Conservation (phyloP, 495 filamentous ascomycete genomes). For the Cercophora newfieldiana region DNA sequence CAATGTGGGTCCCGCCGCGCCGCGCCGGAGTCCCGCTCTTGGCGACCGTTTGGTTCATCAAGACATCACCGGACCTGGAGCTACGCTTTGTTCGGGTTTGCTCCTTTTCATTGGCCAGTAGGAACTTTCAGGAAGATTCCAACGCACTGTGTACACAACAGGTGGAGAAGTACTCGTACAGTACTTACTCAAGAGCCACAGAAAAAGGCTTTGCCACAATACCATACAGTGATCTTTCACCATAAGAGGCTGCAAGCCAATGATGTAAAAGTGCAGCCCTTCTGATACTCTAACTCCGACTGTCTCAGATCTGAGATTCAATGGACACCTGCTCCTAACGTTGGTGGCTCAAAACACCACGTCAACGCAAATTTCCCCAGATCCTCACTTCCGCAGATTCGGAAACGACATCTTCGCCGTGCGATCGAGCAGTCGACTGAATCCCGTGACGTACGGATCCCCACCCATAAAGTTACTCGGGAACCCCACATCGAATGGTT, state of each 20-base stretch:
- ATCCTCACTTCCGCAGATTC: neutral
- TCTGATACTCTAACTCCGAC: too few relatives aligned
- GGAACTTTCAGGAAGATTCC: too few relatives aligned
- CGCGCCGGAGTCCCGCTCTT: neutral
- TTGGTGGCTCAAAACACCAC: neutral
- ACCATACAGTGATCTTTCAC: too few relatives aligned
- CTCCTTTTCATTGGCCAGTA: too few relatives aligned
- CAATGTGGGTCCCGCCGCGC: neutral
- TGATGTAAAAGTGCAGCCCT: too few relatives aligned
- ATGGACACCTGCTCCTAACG: neutral
- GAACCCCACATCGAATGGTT: slow-evolving; percentile 54
- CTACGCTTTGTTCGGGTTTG: neutral
- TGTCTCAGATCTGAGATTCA: neutral
- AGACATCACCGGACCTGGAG: neutral
- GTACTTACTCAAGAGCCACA: too few relatives aligned
- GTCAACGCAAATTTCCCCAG: neutral
- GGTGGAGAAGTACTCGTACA: too few relatives aligned
- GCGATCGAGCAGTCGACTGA: slow-evolving; percentile 8
- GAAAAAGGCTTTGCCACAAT: too few relatives aligned
- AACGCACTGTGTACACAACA: too few relatives aligned
- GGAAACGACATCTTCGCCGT: slow-evolving; percentile 10
- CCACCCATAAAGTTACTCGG: slow-evolving; percentile 48
- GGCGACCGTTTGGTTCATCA: neutral
- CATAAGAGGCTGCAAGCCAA: neutral
- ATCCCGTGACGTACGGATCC: slow-evolving; percentile 29